phyloP scores from a whole-genome alignment of 169 alveolate genomes.

The Plasmodium chabaudi region DNA sequence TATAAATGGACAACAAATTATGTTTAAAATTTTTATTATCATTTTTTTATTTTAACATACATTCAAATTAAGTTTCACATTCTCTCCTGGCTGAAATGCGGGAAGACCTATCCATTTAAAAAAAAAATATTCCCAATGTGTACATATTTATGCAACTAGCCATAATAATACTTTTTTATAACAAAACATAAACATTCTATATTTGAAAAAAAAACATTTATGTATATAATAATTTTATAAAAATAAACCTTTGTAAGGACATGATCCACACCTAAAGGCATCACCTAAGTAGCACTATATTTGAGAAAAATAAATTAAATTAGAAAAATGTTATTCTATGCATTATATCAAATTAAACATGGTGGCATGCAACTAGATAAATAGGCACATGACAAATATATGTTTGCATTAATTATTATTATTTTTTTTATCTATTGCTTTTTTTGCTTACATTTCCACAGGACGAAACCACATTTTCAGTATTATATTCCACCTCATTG shows the following conservation, averaged over 20 bases:
- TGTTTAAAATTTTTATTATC: neutral
- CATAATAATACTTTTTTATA: neutral
- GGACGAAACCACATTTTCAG: slow-evolving; percentile 67
- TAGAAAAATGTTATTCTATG: too few relatives aligned
- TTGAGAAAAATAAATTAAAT: too few relatives aligned
- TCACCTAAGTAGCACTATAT: slow-evolving; percentile 69
- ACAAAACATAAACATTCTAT: neutral
- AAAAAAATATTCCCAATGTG: neutral
- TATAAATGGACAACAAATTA: too few relatives aligned
- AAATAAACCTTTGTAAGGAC: slow-evolving; percentile 67
- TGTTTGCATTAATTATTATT: too few relatives aligned
- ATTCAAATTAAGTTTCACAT: slow-evolving; percentile 70
- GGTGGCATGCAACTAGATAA: too few relatives aligned
- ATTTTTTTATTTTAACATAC: slow-evolving; percentile 27
- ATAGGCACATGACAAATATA: neutral
- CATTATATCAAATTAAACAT: too few relatives aligned
- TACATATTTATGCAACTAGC: neutral
- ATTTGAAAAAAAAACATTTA: neutral
- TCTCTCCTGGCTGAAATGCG: slow-evolving; percentile 73
- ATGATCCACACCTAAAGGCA: slow-evolving; percentile 73
- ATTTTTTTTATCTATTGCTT: too few relatives aligned
- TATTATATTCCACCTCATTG: slow-evolving; percentile 54
- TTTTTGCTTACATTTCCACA: slow-evolving; percentile 64
- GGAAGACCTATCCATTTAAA: slow-evolving; percentile 42
- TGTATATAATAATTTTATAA: neutral